Percentiles rank a stretch among this genome's conserved stretches.
These are phyloP conservation scores for Geoglossum glabrum DNA, from an alignment of 495 filamentous ascomycete species.

Conservation along the genomic window DNA sequence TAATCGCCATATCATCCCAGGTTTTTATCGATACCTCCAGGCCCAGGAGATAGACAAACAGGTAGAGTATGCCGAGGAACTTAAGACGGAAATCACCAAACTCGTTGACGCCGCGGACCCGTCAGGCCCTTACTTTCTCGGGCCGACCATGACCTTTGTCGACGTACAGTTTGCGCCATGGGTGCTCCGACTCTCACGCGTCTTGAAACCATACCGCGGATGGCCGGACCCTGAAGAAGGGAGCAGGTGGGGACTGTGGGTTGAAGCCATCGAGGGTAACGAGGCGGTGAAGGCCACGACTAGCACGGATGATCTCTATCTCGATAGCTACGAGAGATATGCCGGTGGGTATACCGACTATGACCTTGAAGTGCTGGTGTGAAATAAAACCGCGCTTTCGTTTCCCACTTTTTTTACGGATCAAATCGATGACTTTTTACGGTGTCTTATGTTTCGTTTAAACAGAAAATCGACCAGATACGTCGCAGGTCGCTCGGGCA, in stretches of 20 bases:
- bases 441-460: not conserved
- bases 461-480: constrained; percentile 18
- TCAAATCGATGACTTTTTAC: not conserved
- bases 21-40: constrained; percentile 62
- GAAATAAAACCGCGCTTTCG: too few relatives aligned
- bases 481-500: constrained; percentile 13
- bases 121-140: constrained; percentile 67
- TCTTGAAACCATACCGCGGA: constrained; percentile 59
- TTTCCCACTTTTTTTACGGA: too few relatives aligned
- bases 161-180: constrained; percentile 84
- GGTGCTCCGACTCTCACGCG: constrained; percentile 51
- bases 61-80: constrained; percentile 36
- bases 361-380: not conserved
- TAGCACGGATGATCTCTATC: constrained; percentile 50
- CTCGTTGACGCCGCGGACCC: constrained; percentile 52
- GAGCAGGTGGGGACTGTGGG: constrained; percentile 56
- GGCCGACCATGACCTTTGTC: constrained; percentile 49
- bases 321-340: constrained; percentile 51
- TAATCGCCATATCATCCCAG: constrained; percentile 63
- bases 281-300: constrained; percentile 59
- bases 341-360: constrained; percentile 24
- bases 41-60: constrained; percentile 48
- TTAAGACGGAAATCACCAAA: constrained; percentile 47
- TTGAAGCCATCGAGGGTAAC: constrained; percentile 61
- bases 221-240: constrained; percentile 56